Base-by-base conservation (phyloP, 352 stramenopile species). In the Phytophthora megakarya region DNA sequence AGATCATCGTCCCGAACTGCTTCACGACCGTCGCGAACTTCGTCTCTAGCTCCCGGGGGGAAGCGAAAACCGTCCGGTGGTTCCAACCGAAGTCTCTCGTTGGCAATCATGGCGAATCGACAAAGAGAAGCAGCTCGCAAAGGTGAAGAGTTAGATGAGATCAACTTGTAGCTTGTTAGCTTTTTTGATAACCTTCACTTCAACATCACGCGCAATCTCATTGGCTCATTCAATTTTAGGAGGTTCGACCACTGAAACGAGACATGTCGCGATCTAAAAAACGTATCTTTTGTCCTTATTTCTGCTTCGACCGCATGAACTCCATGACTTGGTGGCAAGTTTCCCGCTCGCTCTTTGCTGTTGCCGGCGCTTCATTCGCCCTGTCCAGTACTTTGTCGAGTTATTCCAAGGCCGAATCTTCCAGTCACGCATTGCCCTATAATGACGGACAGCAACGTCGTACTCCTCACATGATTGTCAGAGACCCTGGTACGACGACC, bases 71-170 rank as follows among this genome's bases (percentile, higher is more conserved):
- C 48, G 5, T 67, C 43, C 15, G 23, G 38, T 10, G 58, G 39
- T 5, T 65, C 58, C 12, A 70, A 53, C 26, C 57, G 61, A 13
- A 78, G 56, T 30, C 37, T 81, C 10, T 76, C 73, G 6, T 63
- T 57, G 1, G 72, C 78, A 5, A 66, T 86, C 19, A 28, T 76
- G 19, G 60, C 71, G 42, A 79, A 67, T 22, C 56, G 72, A 37
- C 70, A 84, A 65, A 50, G 60, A 65, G 68, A 73, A 72, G 47
- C 25, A 50, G 32, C 46, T 26, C 30, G 51, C 38, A 78, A 71
- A 48, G 52, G 51, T 11, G 46, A 54, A 32, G 28, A 54, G 15
- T 43, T 54, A 33, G 32, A 54, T 9, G 46, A 54, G 13, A 54
- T 54, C 30, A 54, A 54, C 13, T 19, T 54, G 18, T 54, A 54